A percentile compares a stretch with the other conserved stretches of the same genome.
phyloP scores from a whole-genome alignment of 2,329 filamentous ascomycete genomes.

The Onygenales sp. region DNA sequence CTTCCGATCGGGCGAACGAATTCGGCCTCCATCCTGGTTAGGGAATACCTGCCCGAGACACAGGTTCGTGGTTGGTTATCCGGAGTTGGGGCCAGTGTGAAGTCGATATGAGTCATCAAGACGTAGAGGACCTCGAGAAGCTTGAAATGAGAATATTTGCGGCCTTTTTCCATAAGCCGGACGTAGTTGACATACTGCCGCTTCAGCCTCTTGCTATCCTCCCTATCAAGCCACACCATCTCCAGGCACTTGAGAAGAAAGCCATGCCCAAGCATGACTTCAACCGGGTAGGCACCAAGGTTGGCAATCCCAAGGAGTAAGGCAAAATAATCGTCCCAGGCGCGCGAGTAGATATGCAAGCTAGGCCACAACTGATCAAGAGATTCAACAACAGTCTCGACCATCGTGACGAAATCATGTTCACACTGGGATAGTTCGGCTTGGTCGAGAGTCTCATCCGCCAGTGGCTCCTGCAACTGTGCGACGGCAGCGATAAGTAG shows the following conservation, averaged over 20 bases:
- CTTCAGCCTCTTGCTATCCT: conserved; percentile 40
- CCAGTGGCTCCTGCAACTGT: conserved; percentile 39
- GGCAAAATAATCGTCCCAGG: conserved; percentile 70
- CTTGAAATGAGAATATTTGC: conserved; percentile 34
- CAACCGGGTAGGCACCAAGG: conserved; percentile 51
- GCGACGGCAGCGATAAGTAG: conserved; percentile 46
- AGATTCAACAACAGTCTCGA: conserved; percentile 32
- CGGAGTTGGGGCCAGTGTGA: conserved; percentile 20
- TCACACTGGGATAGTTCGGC: conserved; percentile 18
- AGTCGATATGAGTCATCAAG: conserved; percentile 30
- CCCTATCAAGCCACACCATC: conserved; percentile 52
- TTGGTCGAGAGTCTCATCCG: conserved; percentile 16
- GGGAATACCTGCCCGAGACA: conserved; percentile 22
- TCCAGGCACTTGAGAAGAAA: conserved; percentile 52
- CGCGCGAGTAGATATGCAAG: conserved; percentile 53
- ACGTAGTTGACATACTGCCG: conserved; percentile 42
- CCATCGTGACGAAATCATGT: conserved; percentile 18
- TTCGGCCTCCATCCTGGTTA: conserved; percentile 24
- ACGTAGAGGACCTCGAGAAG: conserved; percentile 33
- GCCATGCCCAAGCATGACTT: conserved; percentile 49
- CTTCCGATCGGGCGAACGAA: conserved; percentile 25
- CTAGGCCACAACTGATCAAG: conserved; percentile 51
- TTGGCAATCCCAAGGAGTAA: conserved; percentile 58
- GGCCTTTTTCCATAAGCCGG: conserved; percentile 36
- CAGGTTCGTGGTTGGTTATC: conserved; percentile 17